These are phyloP conservation scores for Solanum clarkiae DNA, from an alignment of 257 asterid species.

Conservation along the genomic window DNA sequence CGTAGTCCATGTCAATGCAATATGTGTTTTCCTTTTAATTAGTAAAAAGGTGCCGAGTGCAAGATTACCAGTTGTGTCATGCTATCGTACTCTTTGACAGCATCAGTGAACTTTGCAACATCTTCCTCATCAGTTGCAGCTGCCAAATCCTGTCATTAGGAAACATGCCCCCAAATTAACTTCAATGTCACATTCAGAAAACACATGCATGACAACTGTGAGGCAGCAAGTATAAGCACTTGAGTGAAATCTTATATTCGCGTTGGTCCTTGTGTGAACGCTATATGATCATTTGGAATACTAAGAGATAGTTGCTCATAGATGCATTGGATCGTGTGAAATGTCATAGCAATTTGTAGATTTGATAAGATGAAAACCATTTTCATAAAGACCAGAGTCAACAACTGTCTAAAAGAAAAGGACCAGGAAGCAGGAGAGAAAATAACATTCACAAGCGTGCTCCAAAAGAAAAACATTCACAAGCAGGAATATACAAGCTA, in stretches of 20 bases:
- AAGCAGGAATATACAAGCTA: not conserved
- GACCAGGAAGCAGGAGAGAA: not conserved
- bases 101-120: slow-evolving; percentile 83
- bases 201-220: not conserved
- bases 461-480: not conserved
- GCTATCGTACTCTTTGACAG: slow-evolving; percentile 93
- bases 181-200: not conserved
- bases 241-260: not conserved
- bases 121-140: slow-evolving; percentile 92
- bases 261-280: not conserved
- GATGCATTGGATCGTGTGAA: not conserved
- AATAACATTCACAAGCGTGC: not conserved
- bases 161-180: not conserved
- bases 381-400: not conserved
- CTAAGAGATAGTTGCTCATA: not conserved
- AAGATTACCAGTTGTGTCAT: slow-evolving; percentile 77
- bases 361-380: not conserved
- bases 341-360: not conserved
- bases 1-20: not conserved
- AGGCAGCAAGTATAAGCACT: not conserved
- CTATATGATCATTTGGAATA: not conserved
- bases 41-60: not conserved
- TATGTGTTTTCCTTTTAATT: not conserved
- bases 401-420: not conserved
- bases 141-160: slow-evolving; percentile 54